These are phyloP conservation scores for Herpotrichia juniperi DNA, from an alignment of 2,329 filamentous ascomycete species.

Conservation along the genomic window DNA sequence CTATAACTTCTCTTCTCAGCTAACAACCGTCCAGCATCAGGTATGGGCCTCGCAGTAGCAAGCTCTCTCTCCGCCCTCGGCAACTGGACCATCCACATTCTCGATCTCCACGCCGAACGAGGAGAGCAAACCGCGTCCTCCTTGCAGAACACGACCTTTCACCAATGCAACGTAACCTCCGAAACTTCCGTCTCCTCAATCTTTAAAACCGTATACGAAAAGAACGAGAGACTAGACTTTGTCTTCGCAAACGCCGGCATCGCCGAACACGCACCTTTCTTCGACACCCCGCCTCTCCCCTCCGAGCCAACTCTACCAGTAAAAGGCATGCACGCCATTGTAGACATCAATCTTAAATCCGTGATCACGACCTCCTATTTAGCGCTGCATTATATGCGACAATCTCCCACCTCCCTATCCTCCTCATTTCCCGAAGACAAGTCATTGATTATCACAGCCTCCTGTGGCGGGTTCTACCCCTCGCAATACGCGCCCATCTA, in stretches of 20 bases:
- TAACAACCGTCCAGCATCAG: slow-evolving; percentile 40
- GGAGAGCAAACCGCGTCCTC: slow-evolving; percentile 31
- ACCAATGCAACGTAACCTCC: slow-evolving; percentile 44
- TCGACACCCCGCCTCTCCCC: slow-evolving; percentile 22
- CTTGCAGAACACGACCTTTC: slow-evolving; percentile 38
- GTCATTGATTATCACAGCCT: slow-evolving; percentile 41
- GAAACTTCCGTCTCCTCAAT: slow-evolving; percentile 36
- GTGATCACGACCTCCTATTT: slow-evolving; percentile 50
- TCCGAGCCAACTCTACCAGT: slow-evolving; percentile 6
- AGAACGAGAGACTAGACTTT: slow-evolving; percentile 49
- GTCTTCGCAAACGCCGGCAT: slow-evolving; percentile 57
- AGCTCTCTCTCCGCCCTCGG: slow-evolving; percentile 38
- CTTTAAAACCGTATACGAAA: slow-evolving; percentile 44
- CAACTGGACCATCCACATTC: slow-evolving; percentile 46
- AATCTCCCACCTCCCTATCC: slow-evolving; percentile 15
- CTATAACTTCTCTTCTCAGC: background rate
- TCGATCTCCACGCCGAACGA: slow-evolving; percentile 43
- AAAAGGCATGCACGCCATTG: slow-evolving; percentile 35
- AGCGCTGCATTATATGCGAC: slow-evolving; percentile 48
- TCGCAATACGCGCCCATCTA: slow-evolving; percentile 44
- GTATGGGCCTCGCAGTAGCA: slow-evolving; percentile 50
- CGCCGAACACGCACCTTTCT: slow-evolving; percentile 49
- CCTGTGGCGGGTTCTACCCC: slow-evolving; percentile 44
- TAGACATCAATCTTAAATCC: slow-evolving; percentile 51
- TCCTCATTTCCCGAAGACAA: slow-evolving; percentile 23